phyloP scores from a whole-genome alignment of 1,284 basidiomycete species.

The Marasmius fiardii region DNA sequence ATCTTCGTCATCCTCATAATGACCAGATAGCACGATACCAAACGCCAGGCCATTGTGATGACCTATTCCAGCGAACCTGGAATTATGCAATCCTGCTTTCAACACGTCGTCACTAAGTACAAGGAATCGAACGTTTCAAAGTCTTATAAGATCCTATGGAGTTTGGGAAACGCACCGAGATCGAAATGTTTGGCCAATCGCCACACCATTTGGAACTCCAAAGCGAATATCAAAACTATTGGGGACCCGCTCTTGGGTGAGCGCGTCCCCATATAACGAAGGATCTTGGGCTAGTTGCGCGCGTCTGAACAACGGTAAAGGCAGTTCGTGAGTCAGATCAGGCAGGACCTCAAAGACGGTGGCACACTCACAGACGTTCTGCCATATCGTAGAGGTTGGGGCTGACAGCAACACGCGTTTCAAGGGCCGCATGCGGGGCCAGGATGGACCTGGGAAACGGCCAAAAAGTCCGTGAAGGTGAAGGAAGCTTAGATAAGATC shows the following conservation, averaged over 20 bases:
- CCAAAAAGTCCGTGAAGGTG: no score
- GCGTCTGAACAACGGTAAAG: background rate
- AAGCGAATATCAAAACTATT: background rate
- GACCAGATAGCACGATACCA: conserved; percentile 37
- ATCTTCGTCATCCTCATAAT: conserved; percentile 40
- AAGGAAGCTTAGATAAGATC: no score
- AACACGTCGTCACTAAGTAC: conserved; percentile 1
- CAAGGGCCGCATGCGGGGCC: no score
- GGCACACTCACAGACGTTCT: conserved; percentile 9
- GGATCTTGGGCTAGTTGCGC: background rate
- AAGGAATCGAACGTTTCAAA: no score
- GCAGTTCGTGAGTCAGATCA: background rate
- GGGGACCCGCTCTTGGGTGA: background rate
- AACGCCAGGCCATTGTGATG: conserved; percentile 28
- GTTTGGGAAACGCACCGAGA: background rate
- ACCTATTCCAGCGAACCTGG: conserved; percentile 16
- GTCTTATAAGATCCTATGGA: background rate
- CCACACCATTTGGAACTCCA: background rate
- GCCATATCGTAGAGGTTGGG: conserved; percentile 1
- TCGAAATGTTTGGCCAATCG: background rate
- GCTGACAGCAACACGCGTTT: no score
- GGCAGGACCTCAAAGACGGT: background rate
- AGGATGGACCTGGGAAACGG: no score
- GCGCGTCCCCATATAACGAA: background rate
- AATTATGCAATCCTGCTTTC: conserved; percentile 1